A percentile compares a stretch with the other conserved stretches of the same genome.
Conservation (phyloP, 306 rosid genomes). For the Inga leiocalycina region DNA sequence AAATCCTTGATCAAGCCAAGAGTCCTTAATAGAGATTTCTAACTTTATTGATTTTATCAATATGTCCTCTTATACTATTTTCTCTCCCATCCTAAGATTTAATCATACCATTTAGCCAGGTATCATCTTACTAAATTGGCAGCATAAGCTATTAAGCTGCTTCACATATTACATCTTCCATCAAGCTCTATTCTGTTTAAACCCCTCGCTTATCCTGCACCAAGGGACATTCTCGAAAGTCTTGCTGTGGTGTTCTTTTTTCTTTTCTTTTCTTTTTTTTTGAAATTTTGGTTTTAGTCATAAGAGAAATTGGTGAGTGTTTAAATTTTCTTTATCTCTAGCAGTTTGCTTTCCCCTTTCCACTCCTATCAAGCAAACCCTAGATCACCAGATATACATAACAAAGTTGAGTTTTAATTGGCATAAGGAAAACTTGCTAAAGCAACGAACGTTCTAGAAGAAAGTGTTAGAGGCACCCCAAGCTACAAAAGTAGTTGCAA, state of each 20-base stretch:
- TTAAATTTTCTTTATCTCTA: too few relatives aligned
- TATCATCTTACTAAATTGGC: too few relatives aligned
- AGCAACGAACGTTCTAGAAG: constrained; percentile 86
- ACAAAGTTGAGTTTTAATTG: constrained; percentile 71
- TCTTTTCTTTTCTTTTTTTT: too few relatives aligned
- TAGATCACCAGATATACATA: constrained; percentile 17
- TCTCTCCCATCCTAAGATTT: too few relatives aligned
- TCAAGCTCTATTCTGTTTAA: too few relatives aligned
- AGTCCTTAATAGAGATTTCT: too few relatives aligned
- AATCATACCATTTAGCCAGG: too few relatives aligned
- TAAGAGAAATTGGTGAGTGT: neutral
- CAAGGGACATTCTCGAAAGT: neutral
- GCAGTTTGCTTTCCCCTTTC: neutral
- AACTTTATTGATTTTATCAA: too few relatives aligned
- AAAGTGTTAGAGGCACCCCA: constrained; percentile 71
- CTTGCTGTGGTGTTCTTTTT: neutral
- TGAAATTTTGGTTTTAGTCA: neutral
- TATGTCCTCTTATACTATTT: too few relatives aligned
- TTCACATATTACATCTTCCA: too few relatives aligned
- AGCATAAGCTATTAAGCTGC: too few relatives aligned
- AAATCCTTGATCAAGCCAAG: too few relatives aligned
- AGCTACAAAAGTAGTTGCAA: constrained; percentile 69
- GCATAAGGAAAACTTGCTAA: constrained; percentile 82
- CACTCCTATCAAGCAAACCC: constrained; percentile 1
- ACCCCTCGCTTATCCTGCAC: neutral